These are phyloP conservation scores for Volvox africanus DNA, from an alignment of 139 green algal genomes.

Conservation along the genomic window DNA sequence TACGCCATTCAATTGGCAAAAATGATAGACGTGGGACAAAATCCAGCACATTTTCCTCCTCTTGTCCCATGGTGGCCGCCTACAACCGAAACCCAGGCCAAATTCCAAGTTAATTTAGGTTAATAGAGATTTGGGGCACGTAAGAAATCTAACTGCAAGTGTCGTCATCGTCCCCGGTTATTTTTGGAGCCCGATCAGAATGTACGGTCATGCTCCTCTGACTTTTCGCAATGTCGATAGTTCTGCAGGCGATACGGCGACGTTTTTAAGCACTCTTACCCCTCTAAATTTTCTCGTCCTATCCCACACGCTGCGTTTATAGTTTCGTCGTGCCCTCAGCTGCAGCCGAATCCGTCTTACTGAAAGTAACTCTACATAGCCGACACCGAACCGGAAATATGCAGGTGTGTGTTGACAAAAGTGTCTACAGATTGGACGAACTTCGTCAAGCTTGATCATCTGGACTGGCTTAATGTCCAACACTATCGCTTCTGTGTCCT, in stretches of 20 bases:
- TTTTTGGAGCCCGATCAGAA: too few relatives aligned
- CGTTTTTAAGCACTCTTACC: too few relatives aligned
- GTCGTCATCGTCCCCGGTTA: too few relatives aligned
- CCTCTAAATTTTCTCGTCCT: too few relatives aligned
- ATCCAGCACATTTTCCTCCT: constrained; percentile 59
- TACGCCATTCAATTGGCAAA: constrained; percentile 57
- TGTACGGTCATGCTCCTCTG: too few relatives aligned
- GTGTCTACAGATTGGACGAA: not conserved
- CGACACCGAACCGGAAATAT: not conserved
- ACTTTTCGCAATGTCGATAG: too few relatives aligned
- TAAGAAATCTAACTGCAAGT: too few relatives aligned
- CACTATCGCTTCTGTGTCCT: not conserved
- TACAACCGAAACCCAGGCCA: not conserved
- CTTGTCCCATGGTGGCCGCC: constrained; percentile 37
- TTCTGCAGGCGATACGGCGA: too few relatives aligned
- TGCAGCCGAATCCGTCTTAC: not conserved
- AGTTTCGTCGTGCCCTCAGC: not conserved
- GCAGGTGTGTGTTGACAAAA: not conserved
- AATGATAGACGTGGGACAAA: constrained; percentile 57
- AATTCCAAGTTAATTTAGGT: not conserved
- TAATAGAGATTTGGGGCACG: too few relatives aligned
- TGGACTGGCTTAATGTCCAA: not conserved
- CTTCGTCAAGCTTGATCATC: not conserved
- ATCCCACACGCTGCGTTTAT: too few relatives aligned
- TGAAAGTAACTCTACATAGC: not conserved